Conservation (phyloP, 176 grass and related monocot species). For the Zoysia pacifica region DNA sequence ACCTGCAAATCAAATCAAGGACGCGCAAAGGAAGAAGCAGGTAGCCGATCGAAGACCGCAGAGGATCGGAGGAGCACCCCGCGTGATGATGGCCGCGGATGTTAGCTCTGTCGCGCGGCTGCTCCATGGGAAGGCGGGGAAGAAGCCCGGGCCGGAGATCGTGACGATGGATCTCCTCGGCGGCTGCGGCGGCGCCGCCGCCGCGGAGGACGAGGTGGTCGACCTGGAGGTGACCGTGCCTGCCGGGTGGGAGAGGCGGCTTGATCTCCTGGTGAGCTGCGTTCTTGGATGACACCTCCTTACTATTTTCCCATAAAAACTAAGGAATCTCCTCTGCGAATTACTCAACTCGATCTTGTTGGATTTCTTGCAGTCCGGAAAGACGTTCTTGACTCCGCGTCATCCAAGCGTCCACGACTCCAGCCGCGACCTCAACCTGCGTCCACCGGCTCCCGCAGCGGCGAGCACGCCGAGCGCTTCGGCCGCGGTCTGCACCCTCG, state of each 20-base stretch:
- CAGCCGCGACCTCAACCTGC: conserved; percentile 53
- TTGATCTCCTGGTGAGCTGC: conserved; percentile 52
- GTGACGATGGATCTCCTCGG: conserved; percentile 67
- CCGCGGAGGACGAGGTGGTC: conserved; percentile 31
- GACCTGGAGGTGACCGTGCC: conserved; percentile 60
- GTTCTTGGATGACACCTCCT: not conserved
- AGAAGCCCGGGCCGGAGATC: conserved; percentile 47
- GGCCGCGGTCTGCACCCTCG: conserved; percentile 53
- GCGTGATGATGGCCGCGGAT: conserved; percentile 43
- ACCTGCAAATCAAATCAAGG: not conserved
- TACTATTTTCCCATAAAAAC: not conserved
- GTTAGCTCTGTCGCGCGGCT: conserved; percentile 53
- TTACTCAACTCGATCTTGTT: not conserved
- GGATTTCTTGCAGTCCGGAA: conserved; percentile 42
- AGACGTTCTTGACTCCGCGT: conserved; percentile 51
- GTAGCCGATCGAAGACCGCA: not conserved
- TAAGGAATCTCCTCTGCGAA: not conserved
- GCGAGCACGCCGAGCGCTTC: not conserved
- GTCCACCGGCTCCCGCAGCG: not conserved
- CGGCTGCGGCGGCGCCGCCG: conserved; percentile 18
- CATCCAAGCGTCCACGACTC: not conserved
- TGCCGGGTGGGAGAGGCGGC: conserved; percentile 52
- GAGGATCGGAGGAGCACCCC: not conserved
- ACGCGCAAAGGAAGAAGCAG: not conserved
- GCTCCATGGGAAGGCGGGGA: conserved; percentile 46